These are phyloP conservation scores for Vaccinium darrowii DNA, from an alignment of 148 eudicot species.

Conservation along the genomic window DNA sequence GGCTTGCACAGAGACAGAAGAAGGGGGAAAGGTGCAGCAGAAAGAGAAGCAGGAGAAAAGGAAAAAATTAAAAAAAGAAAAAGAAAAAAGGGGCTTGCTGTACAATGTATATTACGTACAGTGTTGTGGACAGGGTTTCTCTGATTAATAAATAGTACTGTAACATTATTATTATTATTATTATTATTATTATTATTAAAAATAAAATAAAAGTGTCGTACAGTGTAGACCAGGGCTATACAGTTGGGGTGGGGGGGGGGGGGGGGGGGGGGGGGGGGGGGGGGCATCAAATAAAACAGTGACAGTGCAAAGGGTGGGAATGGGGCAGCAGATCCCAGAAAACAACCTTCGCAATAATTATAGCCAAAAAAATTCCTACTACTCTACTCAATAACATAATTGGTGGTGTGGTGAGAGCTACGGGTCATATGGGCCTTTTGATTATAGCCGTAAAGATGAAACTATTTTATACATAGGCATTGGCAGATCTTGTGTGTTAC, in stretches of 20 bases:
- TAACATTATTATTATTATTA: no score
- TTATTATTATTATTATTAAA: no score
- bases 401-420: not conserved
- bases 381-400: not conserved
- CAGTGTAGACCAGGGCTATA: not conserved
- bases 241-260: no score
- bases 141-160: not conserved
- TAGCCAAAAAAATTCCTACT: not conserved
- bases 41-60: not conserved
- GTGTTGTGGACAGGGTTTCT: not conserved
- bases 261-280: no score
- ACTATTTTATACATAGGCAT: not conserved
- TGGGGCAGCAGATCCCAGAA: conserved; percentile 9
- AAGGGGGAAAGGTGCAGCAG: not conserved
- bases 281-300: not conserved
- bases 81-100: not conserved
- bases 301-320: not conserved
- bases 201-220: not conserved
- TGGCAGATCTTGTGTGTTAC: not conserved
- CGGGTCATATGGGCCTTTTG: not conserved
- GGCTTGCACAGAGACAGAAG: not conserved
- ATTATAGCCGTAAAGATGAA: conserved; percentile 7
- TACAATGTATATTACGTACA: not conserved
- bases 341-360: conserved; percentile 1
- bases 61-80: not conserved